Base-by-base conservation (phyloP, 129 eudicot species). In the Pseudognaphalium luteoalbum region DNA sequence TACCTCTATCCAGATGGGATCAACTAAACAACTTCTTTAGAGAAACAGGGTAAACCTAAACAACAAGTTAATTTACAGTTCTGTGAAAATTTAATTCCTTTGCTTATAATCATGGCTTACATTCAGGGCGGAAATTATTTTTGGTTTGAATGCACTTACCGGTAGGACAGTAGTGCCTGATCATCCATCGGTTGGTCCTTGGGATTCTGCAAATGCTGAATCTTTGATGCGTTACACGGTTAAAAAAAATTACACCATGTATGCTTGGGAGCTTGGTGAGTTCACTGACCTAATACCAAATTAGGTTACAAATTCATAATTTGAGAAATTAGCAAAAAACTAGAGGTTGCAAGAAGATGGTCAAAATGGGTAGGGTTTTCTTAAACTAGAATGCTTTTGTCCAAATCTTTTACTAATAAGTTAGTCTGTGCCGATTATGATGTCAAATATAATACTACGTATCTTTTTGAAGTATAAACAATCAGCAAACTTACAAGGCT, bases 241-340 rank as follows among this genome's bases (percentile, higher is more conserved):
- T 16, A 71, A 83, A 58, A 93, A 86, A 81, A 87, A 88, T 21
- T 88, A 90, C 80, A 64, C 71, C 14, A 90, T 93, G 34, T 66
- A 85, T 67, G 97, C 91, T 22, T 93, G 98, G 98, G 98, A 93
- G 83, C 97, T 93, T 19, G 98, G 98, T 88, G 85, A 81, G 80
- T 68, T 32, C 80, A 64, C 29, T 62, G 41, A 14, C 77, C 66
- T 51, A 62, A 62, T 20, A 32, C 22, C 10, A 54, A 39, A 35
- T 54, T 63, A 52, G 2, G 60, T 52, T 37, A 63, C 35, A 71
- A 47, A 22, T 50, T 35, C 29, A 69, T 32, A 5, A 59, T 42
- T 19, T 67, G 63, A 47, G 58, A 56, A 57, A 30, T 42, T 50
- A 30, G 17, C 17, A 7, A n/a, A 35, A 37, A 54, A 50, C 28